These are phyloP conservation scores for Pichia sp. DNA, from an alignment of 1,139 yeast genomes.

Conservation along the genomic window DNA sequence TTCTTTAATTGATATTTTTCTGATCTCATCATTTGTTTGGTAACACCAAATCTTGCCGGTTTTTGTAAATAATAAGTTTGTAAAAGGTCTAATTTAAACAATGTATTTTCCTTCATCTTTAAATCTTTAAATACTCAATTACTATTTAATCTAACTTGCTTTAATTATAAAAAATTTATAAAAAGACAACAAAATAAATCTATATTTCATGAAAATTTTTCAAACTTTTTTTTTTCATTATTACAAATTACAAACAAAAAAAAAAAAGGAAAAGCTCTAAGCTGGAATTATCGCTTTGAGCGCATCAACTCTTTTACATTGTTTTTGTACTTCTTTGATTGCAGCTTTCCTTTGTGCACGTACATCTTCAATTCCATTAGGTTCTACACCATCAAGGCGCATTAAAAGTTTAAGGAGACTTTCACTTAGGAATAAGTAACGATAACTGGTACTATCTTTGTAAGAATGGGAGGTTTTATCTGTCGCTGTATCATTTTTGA, in stretches of 20 bases:
- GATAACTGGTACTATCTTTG: constrained; percentile 33
- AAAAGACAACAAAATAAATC: neutral
- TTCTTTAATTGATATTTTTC: constrained; percentile 22
- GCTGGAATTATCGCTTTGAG: constrained; percentile 11
- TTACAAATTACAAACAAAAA: neutral
- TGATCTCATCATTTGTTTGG: constrained; percentile 43
- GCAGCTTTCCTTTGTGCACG: constrained; percentile 54
- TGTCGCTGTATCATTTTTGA: neutral
- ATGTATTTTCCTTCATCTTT: constrained; percentile 17
- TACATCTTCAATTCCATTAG: constrained; percentile 41
- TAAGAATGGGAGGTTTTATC: neutral
- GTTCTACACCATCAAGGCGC: constrained; percentile 61
- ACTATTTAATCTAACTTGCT: neutral
- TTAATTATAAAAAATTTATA: neutral
- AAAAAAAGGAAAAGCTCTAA: too few species aligned
- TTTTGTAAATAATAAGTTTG: constrained; percentile 40
- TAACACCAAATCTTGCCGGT: constrained; percentile 49
- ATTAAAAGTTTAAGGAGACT: constrained; percentile 59
- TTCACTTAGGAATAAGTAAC: constrained; percentile 57
- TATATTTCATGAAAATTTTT: neutral
- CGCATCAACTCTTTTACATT: constrained; percentile 15
- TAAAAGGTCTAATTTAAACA: constrained; percentile 49
- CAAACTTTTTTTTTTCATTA: constrained; percentile 23
- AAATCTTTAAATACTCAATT: neutral
- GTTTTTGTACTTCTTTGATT: constrained; percentile 52